Evolutionary conservation across 305 asterid genomes (phyloP).

Genomic region (Galium porrigens): DNA sequence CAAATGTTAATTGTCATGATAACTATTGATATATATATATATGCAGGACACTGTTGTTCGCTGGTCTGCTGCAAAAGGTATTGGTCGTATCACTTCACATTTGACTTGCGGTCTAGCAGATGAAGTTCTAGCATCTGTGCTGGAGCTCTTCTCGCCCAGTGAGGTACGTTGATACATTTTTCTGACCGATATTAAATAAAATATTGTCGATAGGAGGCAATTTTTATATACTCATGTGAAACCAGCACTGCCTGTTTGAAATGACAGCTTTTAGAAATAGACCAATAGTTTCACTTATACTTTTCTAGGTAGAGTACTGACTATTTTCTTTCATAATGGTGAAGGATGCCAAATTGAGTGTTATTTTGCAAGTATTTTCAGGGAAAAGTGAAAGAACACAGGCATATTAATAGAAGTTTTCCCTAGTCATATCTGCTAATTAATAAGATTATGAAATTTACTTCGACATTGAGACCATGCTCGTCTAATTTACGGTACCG

Average conservation of each 20-base stretch:
- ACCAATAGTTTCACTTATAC: background rate
- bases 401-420: background rate
- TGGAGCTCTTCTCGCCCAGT: conserved; percentile 84
- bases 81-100: conserved; percentile 81
- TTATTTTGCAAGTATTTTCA: background rate
- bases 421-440: background rate
- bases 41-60: conserved; percentile 84
- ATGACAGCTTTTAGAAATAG: background rate
- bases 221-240: background rate
- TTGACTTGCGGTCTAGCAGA: conserved; percentile 62
- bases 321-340: background rate
- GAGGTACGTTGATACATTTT: conserved; percentile 45
- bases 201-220: background rate
- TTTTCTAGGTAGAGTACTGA: background rate
- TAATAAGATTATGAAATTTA: background rate
- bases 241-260: background rate
- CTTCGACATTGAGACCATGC: background rate
- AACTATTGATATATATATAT: conserved; percentile 7
- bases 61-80: conserved; percentile 99
- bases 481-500: background rate
- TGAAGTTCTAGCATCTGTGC: conserved; percentile 79
- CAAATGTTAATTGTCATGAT: background rate
- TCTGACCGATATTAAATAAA: conserved; percentile 17
- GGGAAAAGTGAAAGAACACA: background rate
- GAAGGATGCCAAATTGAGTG: background rate